Conservation (phyloP, 495 filamentous ascomycete species). For the Penicillium angulare region DNA sequence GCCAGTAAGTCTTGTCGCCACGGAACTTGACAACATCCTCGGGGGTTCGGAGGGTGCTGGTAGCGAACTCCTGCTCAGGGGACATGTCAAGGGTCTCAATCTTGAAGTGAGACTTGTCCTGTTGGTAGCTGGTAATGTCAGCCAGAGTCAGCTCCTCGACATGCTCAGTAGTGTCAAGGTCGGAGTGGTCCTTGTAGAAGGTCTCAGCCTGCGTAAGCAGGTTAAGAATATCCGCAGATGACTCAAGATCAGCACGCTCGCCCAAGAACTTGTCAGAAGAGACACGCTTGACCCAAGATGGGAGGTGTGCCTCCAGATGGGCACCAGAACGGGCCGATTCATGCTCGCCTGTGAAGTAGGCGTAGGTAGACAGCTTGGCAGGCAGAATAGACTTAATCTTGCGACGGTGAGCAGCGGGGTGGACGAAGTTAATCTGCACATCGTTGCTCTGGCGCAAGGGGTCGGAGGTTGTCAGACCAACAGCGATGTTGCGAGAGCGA, state of each 20-base stretch:
- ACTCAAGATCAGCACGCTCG: not conserved
- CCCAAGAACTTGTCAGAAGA: not conserved
- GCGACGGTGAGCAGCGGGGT: not conserved
- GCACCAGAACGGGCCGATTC: not conserved
- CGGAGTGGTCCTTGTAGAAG: not conserved
- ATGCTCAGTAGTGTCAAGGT: not conserved
- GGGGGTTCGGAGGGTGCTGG: not conserved
- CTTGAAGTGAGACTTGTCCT: not conserved
- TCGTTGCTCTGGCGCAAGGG: not conserved
- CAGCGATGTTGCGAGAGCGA: not conserved
- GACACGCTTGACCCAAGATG: not conserved
- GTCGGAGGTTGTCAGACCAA: not conserved
- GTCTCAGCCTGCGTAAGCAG: not conserved
- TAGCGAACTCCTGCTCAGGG: not conserved
- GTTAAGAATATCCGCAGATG: not conserved
- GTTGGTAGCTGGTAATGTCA: not conserved
- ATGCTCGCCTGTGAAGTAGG: not conserved
- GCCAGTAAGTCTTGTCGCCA: conserved; percentile 7
- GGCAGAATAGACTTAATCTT: not conserved
- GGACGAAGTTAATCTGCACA: not conserved
- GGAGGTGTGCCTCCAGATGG: not conserved
- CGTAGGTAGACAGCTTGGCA: not conserved
- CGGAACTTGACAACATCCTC: not conserved
- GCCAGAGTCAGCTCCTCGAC: not conserved
- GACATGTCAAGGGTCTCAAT: not conserved